Percentiles rank a stretch among this genome's conserved stretches.
Evolutionary conservation across 2,329 filamentous ascomycete genomes (phyloP).

Genomic region (Penicillium sclerotigenum): DNA sequence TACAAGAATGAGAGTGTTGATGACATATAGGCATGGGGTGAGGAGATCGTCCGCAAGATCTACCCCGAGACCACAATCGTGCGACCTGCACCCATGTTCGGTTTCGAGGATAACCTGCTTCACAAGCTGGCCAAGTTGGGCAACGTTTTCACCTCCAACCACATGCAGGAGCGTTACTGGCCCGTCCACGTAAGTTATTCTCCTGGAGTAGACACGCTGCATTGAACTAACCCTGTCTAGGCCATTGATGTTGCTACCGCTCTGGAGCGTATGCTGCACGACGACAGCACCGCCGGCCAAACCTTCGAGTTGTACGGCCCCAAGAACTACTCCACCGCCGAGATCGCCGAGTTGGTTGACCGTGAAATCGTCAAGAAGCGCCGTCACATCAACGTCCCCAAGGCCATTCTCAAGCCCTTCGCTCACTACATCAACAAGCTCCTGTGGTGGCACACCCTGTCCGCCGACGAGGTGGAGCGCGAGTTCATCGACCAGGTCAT

Average conservation of each 20-base stretch:
- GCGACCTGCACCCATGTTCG: slow-evolving; percentile 87
- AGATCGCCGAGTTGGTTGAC: slow-evolving; percentile 85
- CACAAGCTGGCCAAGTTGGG: slow-evolving; percentile 76
- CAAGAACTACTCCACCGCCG: slow-evolving; percentile 82
- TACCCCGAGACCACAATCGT: slow-evolving; percentile 98
- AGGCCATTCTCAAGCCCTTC: slow-evolving; percentile 70
- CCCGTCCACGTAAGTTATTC: slow-evolving; percentile 72
- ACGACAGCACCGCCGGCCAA: slow-evolving; percentile 84
- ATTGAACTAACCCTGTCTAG: slow-evolving; percentile 43
- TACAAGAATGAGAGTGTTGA: slow-evolving; percentile 9
- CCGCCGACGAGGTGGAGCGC: slow-evolving; percentile 80
- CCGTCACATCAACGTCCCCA: slow-evolving; percentile 87
- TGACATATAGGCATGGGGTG: slow-evolving; percentile 62
- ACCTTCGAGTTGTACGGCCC: slow-evolving; percentile 95
- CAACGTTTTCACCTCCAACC: slow-evolving; percentile 85
- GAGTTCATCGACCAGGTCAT: slow-evolving; percentile 93
- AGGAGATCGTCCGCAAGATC: slow-evolving; percentile 78
- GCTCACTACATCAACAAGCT: slow-evolving; percentile 72
- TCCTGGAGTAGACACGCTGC: background rate
- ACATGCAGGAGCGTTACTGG: slow-evolving; percentile 86
- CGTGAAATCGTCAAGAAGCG: slow-evolving; percentile 87
- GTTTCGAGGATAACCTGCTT: slow-evolving; percentile 89
- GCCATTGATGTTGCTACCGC: slow-evolving; percentile 86
- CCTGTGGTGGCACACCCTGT: slow-evolving; percentile 85
- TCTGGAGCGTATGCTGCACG: slow-evolving; percentile 83